Percentiles rank a stretch among this genome's conserved stretches.
Conservation (phyloP, 805 yeast species). For the Osmozyma mogii region DNA sequence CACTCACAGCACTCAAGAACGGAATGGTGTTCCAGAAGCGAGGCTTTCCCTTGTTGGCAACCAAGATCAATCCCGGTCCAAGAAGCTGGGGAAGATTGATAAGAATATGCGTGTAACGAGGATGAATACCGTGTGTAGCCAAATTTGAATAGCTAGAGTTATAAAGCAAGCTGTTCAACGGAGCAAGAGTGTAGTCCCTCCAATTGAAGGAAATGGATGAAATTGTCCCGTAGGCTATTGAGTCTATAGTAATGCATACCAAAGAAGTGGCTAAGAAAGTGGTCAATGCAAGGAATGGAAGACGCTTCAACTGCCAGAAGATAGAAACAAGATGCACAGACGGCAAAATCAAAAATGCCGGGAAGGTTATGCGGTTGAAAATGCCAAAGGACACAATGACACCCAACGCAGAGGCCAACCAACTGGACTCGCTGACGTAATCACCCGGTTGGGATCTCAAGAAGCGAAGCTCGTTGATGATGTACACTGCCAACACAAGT, state of each 20-base stretch:
- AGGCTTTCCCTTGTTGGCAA: slow-evolving; percentile 27
- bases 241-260: slow-evolving; percentile 45
- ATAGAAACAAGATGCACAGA: slow-evolving; percentile 37
- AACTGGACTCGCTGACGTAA: slow-evolving; percentile 6
- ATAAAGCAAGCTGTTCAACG: slow-evolving; percentile 69
- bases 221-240: slow-evolving; percentile 29
- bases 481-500: slow-evolving; percentile 41
- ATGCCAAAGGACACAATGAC: slow-evolving; percentile 52
- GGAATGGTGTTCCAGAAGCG: slow-evolving; percentile 45
- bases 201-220: slow-evolving; percentile 4
- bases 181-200: slow-evolving; percentile 48
- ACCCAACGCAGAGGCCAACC: slow-evolving; percentile 33
- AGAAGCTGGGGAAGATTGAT: slow-evolving; percentile 72
- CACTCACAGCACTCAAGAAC: slow-evolving; percentile 54
- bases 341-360: slow-evolving; percentile 68
- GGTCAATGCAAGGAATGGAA: slow-evolving; percentile 17
- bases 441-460: slow-evolving; percentile 9
- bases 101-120: slow-evolving; percentile 63
- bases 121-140: slow-evolving; percentile 75
- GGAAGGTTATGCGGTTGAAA: slow-evolving; percentile 81
- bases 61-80: slow-evolving; percentile 61
- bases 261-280: slow-evolving; percentile 30
- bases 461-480: slow-evolving; percentile 37
- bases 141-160: slow-evolving; percentile 55
- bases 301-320: slow-evolving; percentile 26